phyloP scores from a whole-genome alignment of 345 rosid species.

The Rubroshorea leprosula region DNA sequence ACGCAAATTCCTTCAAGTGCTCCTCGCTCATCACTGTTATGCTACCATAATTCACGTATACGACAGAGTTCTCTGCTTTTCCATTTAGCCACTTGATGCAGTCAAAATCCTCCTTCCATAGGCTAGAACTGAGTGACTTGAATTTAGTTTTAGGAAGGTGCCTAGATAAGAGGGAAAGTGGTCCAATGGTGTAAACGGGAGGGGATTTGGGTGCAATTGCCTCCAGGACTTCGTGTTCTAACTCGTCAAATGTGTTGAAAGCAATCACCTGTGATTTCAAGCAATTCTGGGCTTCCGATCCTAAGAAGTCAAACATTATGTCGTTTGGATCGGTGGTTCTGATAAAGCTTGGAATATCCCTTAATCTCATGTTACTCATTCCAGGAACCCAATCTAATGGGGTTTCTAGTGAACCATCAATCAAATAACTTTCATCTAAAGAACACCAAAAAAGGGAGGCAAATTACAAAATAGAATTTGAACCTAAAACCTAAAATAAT shows the following conservation, averaged over 20 bases:
- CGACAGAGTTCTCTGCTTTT: constrained; percentile 15
- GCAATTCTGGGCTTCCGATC: constrained; percentile 13
- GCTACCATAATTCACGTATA: constrained; percentile 25
- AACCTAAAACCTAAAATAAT: no score
- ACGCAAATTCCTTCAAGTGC: constrained; percentile 30
- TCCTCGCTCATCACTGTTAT: constrained; percentile 14
- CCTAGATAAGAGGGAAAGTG: constrained; percentile 13
- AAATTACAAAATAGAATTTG: not conserved
- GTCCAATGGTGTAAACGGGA: constrained; percentile 20
- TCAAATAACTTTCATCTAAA: constrained; percentile 16
- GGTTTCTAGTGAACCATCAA: constrained; percentile 18
- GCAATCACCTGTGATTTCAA: constrained; percentile 11
- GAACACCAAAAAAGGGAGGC: not conserved
- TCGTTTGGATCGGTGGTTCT: constrained; percentile 20
- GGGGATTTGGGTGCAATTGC: constrained; percentile 13
- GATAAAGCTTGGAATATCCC: constrained; percentile 21
- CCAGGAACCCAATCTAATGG: constrained; percentile 22
- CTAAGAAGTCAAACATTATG: constrained; percentile 17
- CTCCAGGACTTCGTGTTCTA: constrained; percentile 18
- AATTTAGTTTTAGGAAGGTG: not conserved
- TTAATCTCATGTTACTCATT: constrained; percentile 16
- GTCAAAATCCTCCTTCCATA: constrained; percentile 16
- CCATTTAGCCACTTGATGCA: constrained; percentile 26
- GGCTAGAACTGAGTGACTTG: constrained; percentile 15
- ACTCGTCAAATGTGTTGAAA: constrained; percentile 23